Evolutionary conservation across 2,329 filamentous ascomycete species (phyloP), one percentile per base, ranked within the genome.

Genomic region (Rhynchosporium graminicola): DNA sequence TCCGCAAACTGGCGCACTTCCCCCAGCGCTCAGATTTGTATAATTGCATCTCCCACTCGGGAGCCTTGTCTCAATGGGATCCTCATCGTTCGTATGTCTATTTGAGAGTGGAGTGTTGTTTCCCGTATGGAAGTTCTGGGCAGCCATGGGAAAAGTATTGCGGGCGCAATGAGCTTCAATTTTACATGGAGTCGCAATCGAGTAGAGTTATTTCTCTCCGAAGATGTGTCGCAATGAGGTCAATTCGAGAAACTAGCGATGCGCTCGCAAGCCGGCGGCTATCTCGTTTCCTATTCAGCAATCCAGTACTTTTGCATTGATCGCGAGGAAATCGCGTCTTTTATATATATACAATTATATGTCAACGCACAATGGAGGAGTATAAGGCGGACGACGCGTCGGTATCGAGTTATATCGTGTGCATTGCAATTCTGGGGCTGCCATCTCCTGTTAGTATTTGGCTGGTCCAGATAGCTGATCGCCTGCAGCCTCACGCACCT

Each of bases 21-120:
- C 70, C 46, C 80, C 79, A 45, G 71, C 66, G 54, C 72, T 77
- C 63, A 80, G 69, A 65, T 83, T 79, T 68, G 78, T 79, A 72
- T 77, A 82, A 70, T 81, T 80, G 76, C 82, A 85, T 40, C 77
- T 74, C 52, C 82, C 82, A 66, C 72, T 77, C n/a, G 82, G 82
- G 52, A 72, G 62, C 46, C 62, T 69, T 28, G 64, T 60, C 45
- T 63, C 67, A 61, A 61, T 64, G 45, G 59, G 38, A 54, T 67
- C 56, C 31, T 67, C 66, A 63, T 68, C 59, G 57, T 68, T 46
- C 42, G 58, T 59, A 59, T 62, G 59, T 67, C 66, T 68, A 60
- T 69, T 68, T n/a, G 64, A 63, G 65, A 72, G 67, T 61, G 72
- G 70, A 63, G 72, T 71, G 62, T 72, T 72, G 31, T 67, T 65